Percentiles rank a stretch among this genome's conserved stretches.
Evolutionary conservation across 1,284 basidiomycete genomes (phyloP).

Genomic region (Ceratobasidium sp.): DNA sequence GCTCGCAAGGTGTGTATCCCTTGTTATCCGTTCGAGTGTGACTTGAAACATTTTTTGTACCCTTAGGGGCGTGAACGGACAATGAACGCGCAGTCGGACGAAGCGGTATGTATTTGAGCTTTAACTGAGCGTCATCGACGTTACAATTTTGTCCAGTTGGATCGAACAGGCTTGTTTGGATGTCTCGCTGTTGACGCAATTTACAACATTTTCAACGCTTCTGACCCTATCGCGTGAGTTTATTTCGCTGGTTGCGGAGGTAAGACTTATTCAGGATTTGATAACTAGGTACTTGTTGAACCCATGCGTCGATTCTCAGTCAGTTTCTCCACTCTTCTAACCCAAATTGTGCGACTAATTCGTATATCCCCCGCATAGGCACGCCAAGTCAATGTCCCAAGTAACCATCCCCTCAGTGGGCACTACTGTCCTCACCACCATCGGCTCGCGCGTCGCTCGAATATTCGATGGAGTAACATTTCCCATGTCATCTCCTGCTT

Average conservation of each 20-base stretch:
- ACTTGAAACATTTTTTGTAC: too few relatives aligned
- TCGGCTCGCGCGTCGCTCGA: constrained; percentile 53
- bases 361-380: constrained; percentile 54
- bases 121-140: constrained; percentile 6
- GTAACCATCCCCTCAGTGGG: constrained; percentile 63
- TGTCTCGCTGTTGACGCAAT: constrained; percentile 65
- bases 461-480: constrained; percentile 51
- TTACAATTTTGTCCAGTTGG: constrained; percentile 55
- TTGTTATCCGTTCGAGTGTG: neutral
- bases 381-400: constrained; percentile 59
- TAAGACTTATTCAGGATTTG: neutral
- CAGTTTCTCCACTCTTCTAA: constrained; percentile 41
- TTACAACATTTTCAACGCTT: constrained; percentile 67
- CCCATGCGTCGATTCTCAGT: constrained; percentile 58
- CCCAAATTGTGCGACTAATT: constrained; percentile 55
- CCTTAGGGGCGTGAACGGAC: constrained; percentile 62
- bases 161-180: constrained; percentile 64
- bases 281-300: constrained; percentile 56
- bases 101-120: constrained; percentile 54
- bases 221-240: constrained; percentile 64
- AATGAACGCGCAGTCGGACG: constrained; percentile 62
- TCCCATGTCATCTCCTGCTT: neutral
- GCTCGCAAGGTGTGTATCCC: constrained; percentile 59
- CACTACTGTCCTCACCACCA: constrained; percentile 58
- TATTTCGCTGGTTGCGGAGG: neutral